Evolutionary conservation across 164 flowering plant species (phyloP).

Genomic region (Warburgia ugandensis): DNA sequence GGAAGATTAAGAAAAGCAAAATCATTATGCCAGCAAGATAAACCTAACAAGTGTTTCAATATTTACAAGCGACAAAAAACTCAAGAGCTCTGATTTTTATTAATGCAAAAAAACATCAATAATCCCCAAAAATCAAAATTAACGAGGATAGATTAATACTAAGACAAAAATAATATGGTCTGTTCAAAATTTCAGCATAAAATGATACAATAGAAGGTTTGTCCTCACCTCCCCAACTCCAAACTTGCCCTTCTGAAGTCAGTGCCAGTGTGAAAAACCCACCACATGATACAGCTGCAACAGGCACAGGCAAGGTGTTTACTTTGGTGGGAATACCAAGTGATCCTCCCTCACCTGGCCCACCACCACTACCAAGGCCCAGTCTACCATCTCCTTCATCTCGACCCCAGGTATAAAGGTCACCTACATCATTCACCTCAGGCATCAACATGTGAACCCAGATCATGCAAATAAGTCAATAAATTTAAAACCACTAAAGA

Average conservation of each 20-base stretch:
- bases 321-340: conserved; percentile 70
- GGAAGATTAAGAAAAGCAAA: too few species aligned
- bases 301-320: conserved; percentile 56
- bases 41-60: too few species aligned
- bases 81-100: too few species aligned
- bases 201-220: not conserved
- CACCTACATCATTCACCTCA: conserved; percentile 36
- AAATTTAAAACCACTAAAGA: too few species aligned
- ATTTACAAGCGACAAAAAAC: too few species aligned
- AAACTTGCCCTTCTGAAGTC: conserved; percentile 70
- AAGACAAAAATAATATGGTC: not conserved
- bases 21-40: too few species aligned
- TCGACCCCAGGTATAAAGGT: conserved; percentile 88
- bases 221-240: conserved; percentile 90
- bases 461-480: not conserved
- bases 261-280: conserved; percentile 86
- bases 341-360: conserved; percentile 89
- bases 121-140: too few species aligned
- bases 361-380: conserved; percentile 79
- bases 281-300: conserved; percentile 76
- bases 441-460: not conserved
- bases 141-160: too few species aligned
- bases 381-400: conserved; percentile 97
- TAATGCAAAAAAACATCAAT: too few species aligned
- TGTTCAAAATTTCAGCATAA: not conserved